Conservation (phyloP, 768 basidiomycete species). For the Chiua virens region DNA sequence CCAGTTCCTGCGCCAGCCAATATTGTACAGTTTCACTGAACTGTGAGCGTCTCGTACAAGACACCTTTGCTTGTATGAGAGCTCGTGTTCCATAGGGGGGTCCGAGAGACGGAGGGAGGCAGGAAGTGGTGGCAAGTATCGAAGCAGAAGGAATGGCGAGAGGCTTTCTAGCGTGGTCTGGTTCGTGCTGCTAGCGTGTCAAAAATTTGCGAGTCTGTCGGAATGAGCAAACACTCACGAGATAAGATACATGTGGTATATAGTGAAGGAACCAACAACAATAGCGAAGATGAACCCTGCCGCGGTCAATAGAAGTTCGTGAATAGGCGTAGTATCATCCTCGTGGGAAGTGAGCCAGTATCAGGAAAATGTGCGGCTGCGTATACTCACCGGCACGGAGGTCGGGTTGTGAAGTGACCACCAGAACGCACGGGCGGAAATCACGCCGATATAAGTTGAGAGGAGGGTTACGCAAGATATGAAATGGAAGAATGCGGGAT, state of each 20-base stretch:
- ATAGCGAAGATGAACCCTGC: slow-evolving; percentile 58
- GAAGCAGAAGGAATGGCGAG: slow-evolving; percentile 71
- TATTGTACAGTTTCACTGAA: slow-evolving; percentile 62
- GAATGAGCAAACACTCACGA: slow-evolving; percentile 45
- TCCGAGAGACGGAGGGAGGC: slow-evolving; percentile 51
- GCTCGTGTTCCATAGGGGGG: slow-evolving; percentile 71
- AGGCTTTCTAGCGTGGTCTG: slow-evolving; percentile 83
- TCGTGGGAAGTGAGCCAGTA: slow-evolving; percentile 26
- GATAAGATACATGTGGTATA: slow-evolving; percentile 76
- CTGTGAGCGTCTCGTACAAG: slow-evolving; percentile 65
- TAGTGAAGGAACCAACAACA: slow-evolving; percentile 72
- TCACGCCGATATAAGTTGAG: slow-evolving; percentile 55
- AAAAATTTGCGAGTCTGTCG: neutral
- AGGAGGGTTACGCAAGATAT: slow-evolving; percentile 62
- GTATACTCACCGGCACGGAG: slow-evolving; percentile 49
- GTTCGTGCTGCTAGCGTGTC: slow-evolving; percentile 55
- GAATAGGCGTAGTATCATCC: slow-evolving; percentile 67
- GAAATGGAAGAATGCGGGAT: slow-evolving; percentile 82
- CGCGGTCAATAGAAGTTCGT: slow-evolving; percentile 66
- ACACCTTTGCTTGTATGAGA: slow-evolving; percentile 62
- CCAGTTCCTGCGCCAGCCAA: slow-evolving; percentile 75
- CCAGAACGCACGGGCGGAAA: slow-evolving; percentile 55
- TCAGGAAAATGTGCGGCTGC: neutral
- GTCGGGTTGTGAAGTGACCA: slow-evolving; percentile 68
- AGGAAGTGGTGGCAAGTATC: slow-evolving; percentile 66